Conservation (phyloP, 2,329 filamentous ascomycete species). For the Daldinia sp. region DNA sequence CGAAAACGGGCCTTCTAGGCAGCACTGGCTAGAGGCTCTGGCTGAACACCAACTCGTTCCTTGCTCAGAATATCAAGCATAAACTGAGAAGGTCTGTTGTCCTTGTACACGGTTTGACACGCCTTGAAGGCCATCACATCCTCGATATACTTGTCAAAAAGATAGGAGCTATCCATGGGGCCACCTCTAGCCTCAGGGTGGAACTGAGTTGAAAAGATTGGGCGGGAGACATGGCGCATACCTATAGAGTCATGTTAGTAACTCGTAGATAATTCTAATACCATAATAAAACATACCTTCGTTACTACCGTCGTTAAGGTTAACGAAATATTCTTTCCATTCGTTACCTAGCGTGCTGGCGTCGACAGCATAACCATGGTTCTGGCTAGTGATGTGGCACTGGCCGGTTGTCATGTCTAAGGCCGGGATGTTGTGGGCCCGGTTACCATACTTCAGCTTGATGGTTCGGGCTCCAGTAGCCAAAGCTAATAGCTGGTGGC, state of each 20-base stretch:
- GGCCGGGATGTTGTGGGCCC: constrained; percentile 97
- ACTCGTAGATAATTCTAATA: neutral
- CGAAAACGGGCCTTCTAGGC: constrained; percentile 46
- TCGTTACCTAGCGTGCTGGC: constrained; percentile 80
- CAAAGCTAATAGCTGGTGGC: constrained; percentile 93
- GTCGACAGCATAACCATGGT: constrained; percentile 97
- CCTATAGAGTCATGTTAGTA: constrained; percentile 49
- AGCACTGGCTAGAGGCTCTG: constrained; percentile 63
- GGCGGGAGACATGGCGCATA: constrained; percentile 94
- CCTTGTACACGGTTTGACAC: constrained; percentile 78
- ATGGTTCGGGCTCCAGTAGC: constrained; percentile 88
- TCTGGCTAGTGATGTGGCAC: constrained; percentile 98
- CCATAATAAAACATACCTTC: constrained; percentile 65
- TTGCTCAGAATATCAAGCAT: constrained; percentile 91
- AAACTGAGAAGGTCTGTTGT: constrained; percentile 86
- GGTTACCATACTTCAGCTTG: constrained; percentile 99
- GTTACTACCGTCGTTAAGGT: constrained; percentile 96
- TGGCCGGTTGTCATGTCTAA: constrained; percentile 93
- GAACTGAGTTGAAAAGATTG: constrained; percentile 99
- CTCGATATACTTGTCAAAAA: constrained; percentile 96
- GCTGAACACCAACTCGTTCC: constrained; percentile 91
- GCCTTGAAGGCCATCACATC: constrained; percentile 91
- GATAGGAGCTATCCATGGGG: constrained; percentile 91
- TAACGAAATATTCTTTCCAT: constrained; percentile 98
- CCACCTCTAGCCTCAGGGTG: constrained; percentile 98